phyloP scores from a whole-genome alignment of 306 rosid genomes.

The Dicorynia guianensis region DNA sequence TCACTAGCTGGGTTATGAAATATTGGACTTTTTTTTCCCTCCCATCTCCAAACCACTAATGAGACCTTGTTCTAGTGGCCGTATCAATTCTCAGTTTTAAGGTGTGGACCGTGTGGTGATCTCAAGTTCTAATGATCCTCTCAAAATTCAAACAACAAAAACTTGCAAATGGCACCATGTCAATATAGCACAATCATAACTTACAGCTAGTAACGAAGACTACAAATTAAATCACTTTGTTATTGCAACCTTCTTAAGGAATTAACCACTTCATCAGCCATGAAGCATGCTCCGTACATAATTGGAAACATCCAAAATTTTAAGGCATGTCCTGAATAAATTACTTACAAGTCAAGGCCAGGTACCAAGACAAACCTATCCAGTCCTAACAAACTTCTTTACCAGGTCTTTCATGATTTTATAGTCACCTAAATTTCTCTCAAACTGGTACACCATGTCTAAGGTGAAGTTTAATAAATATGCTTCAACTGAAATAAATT shows the following conservation, averaged over 20 bases:
- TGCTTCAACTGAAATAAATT: conserved; percentile 11
- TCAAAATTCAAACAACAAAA: background rate
- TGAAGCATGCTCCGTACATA: background rate
- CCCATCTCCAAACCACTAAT: background rate
- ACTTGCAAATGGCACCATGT: background rate
- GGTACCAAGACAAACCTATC: background rate
- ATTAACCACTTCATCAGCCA: background rate
- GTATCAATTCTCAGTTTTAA: background rate
- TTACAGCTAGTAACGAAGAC: conserved; percentile 9
- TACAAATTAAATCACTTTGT: conserved; percentile 13
- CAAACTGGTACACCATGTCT: conserved; percentile 1
- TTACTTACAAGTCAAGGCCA: background rate
- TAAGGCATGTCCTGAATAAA: background rate
- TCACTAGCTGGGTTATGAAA: conserved; percentile 17
- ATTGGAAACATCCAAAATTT: no score
- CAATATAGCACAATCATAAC: background rate
- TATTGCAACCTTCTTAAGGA: conserved; percentile 12
- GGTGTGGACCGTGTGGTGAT: no score
- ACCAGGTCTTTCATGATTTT: conserved; percentile 1
- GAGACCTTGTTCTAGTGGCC: background rate
- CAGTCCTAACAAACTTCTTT: background rate
- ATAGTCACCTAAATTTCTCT: background rate
- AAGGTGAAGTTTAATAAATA: background rate
- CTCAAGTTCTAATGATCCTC: conserved; percentile 3
- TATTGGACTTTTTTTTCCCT: background rate